phyloP scores from a whole-genome alignment of 1,284 basidiomycete genomes.

The Trichosporon sp. region DNA sequence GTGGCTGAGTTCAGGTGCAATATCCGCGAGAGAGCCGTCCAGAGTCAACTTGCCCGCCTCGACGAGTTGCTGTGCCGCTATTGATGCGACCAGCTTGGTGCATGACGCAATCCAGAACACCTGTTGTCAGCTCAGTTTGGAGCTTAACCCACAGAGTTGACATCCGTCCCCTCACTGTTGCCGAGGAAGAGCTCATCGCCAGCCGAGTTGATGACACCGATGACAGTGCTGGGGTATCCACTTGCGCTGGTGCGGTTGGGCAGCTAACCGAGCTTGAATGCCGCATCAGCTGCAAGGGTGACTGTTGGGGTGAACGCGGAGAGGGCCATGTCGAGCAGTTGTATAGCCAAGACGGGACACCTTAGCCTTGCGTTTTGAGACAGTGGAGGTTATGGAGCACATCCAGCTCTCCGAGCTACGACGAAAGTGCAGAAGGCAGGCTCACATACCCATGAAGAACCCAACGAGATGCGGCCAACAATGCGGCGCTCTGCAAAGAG shows the following conservation, averaged over 20 bases:
- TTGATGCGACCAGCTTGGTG: slow-evolving; percentile 9
- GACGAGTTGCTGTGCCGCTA: slow-evolving; percentile 29
- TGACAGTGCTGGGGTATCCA: background rate
- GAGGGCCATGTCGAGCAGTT: too few relatives aligned
- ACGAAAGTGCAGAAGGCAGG: too few relatives aligned
- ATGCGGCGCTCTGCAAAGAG: too few relatives aligned
- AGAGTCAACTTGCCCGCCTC: slow-evolving; percentile 30
- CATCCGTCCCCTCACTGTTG: background rate
- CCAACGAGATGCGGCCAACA: too few relatives aligned
- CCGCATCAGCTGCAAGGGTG: background rate
- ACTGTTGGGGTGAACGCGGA: too few relatives aligned
- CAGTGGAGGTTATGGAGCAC: too few relatives aligned
- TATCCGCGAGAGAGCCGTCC: slow-evolving; percentile 20
- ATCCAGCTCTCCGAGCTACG: too few relatives aligned
- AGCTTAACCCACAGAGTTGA: background rate
- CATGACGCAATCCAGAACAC: slow-evolving; percentile 26
- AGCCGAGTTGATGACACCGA: background rate
- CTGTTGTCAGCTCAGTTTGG: background rate
- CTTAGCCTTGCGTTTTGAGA: too few relatives aligned
- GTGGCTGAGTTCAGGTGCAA: slow-evolving; percentile 22
- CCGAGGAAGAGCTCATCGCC: background rate
- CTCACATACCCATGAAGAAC: too few relatives aligned
- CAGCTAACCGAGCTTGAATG: background rate
- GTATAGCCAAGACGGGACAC: too few relatives aligned
- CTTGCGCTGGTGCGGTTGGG: background rate